Conservation (phyloP, 805 yeast genomes). For the Kluyveromyces nonfermentans region DNA sequence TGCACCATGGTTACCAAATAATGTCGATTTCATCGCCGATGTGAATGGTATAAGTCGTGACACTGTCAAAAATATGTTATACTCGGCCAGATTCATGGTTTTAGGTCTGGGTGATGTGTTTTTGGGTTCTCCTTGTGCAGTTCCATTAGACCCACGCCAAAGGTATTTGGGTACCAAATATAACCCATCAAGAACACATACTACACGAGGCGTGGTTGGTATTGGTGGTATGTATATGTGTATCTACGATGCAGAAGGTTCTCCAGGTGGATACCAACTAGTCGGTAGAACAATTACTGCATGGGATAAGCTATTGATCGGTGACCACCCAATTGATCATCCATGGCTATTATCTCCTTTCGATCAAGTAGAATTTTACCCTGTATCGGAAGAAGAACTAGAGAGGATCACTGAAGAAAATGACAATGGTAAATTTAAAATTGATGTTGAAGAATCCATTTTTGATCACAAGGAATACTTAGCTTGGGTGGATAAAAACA, state of each 20-base stretch:
- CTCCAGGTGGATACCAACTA: constrained; percentile 97
- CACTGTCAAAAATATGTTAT: constrained; percentile 74
- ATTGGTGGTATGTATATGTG: constrained; percentile 99
- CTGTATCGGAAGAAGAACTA: constrained; percentile 77
- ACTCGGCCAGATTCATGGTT: constrained; percentile 83
- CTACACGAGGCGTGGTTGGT: constrained; percentile 96
- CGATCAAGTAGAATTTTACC: constrained; percentile 91
- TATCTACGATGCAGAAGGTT: constrained; percentile 86
- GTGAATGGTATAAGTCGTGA: constrained; percentile 74
- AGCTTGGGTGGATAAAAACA: constrained; percentile 67
- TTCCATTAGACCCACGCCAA: constrained; percentile 94
- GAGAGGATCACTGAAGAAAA: constrained; percentile 63
- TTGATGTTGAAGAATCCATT: constrained; percentile 64
- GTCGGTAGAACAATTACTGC: constrained; percentile 96
- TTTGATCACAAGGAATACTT: constrained; percentile 77
- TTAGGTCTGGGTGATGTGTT: constrained; percentile 95
- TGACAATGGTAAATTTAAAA: constrained; percentile 69
- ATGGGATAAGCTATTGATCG: constrained; percentile 89
- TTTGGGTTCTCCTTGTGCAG: constrained; percentile 97
- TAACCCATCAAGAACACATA: constrained; percentile 91
- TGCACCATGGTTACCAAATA: constrained; percentile 98
- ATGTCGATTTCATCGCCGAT: constrained; percentile 87
- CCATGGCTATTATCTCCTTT: constrained; percentile 93
- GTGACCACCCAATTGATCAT: constrained; percentile 46
- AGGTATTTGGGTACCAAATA: constrained; percentile 87